Evolutionary conservation across 2,329 filamentous ascomycete species (phyloP).

Genomic region (Chrysosporium queenslandicum): DNA sequence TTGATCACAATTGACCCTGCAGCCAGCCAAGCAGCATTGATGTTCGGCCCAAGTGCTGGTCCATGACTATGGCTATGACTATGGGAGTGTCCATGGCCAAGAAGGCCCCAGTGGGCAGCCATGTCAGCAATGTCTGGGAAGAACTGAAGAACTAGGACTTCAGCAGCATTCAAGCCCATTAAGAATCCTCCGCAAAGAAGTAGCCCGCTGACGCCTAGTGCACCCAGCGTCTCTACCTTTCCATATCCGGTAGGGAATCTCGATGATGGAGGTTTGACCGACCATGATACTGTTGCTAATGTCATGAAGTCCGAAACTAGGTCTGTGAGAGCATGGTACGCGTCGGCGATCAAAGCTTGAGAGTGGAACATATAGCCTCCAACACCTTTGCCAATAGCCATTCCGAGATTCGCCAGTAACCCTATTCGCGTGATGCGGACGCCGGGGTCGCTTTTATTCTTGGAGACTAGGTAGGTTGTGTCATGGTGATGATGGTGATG

Average conservation of each 20-base stretch:
- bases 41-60: conserved; percentile 58
- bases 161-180: conserved; percentile 72
- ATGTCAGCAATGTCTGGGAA: conserved; percentile 55
- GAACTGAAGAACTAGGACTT: conserved; percentile 61
- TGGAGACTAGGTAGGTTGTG: conserved; percentile 69
- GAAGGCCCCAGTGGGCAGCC: conserved; percentile 29
- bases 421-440: conserved; percentile 89
- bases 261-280: conserved; percentile 70
- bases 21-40: conserved; percentile 92
- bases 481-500: conserved; percentile 73
- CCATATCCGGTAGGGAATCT: conserved; percentile 86
- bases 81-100: conserved; percentile 49
- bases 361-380: conserved; percentile 94
- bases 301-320: conserved; percentile 92
- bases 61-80: conserved; percentile 54
- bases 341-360: conserved; percentile 84
- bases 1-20: conserved; percentile 83
- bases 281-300: conserved; percentile 87
- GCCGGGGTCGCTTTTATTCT: conserved; percentile 81
- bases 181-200: conserved; percentile 80
- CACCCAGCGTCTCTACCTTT: conserved; percentile 94
- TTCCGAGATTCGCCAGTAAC: conserved; percentile 77
- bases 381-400: conserved; percentile 86
- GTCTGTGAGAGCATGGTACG: conserved; percentile 90
- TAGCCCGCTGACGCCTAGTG: conserved; percentile 84